Conservation (phyloP, 2,329 filamentous ascomycete species). For the Penicillium concentricum region DNA sequence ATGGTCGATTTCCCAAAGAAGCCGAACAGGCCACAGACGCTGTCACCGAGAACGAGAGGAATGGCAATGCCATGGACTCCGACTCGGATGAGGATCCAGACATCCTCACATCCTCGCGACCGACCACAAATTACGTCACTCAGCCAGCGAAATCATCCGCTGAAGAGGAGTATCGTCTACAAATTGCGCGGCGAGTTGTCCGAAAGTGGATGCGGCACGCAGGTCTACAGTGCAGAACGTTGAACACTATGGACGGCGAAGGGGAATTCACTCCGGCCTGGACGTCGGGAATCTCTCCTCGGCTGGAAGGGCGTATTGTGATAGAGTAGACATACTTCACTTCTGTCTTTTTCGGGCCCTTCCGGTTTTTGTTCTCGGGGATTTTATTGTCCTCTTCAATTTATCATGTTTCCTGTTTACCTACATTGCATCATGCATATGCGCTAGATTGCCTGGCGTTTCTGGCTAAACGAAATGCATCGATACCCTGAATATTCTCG, state of each 20-base stretch:
- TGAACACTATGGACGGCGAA: conserved; percentile 55
- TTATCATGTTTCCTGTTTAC: not conserved
- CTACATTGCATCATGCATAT: not conserved
- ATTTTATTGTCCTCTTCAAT: not conserved
- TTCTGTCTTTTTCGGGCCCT: not conserved
- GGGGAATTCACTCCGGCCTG: conserved; percentile 65
- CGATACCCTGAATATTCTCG: not conserved
- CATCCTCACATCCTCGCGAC: conserved; percentile 35
- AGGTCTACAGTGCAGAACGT: conserved; percentile 54
- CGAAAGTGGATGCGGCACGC: conserved; percentile 71
- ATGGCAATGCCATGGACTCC: conserved; percentile 39
- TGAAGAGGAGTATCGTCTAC: conserved; percentile 56
- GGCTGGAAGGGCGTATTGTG: conserved; percentile 71
- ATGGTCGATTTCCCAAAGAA: conserved; percentile 32
- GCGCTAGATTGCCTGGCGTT: conserved; percentile 1
- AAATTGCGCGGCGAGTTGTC: conserved; percentile 67
- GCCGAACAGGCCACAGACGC: not conserved
- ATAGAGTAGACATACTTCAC: conserved; percentile 16
- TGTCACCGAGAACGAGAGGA: conserved; percentile 18
- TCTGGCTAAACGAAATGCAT: not conserved
- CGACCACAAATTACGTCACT: conserved; percentile 40
- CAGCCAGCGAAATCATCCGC: conserved; percentile 40
- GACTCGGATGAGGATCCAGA: conserved; percentile 45
- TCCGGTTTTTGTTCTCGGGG: not conserved
- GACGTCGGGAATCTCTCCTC: conserved; percentile 77